Evolutionary conservation across 768 basidiomycete genomes (phyloP).

Genomic region (Exsudoporus frostii): DNA sequence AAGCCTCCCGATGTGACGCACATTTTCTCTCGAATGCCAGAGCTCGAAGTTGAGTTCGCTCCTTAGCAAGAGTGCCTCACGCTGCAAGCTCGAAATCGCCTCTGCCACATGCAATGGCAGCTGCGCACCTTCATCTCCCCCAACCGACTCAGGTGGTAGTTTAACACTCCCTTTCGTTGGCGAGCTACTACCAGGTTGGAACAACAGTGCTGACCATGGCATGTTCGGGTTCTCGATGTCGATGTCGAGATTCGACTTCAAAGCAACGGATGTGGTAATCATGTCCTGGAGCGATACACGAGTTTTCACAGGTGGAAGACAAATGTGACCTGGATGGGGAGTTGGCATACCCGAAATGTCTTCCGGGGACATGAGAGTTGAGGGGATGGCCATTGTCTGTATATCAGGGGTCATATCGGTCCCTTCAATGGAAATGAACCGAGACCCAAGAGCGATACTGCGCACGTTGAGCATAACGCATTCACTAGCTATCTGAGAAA

Average conservation of each 20-base stretch:
- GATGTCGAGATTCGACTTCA: slow-evolving; percentile 68
- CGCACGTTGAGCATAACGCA: slow-evolving; percentile 65
- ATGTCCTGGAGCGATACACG: slow-evolving; percentile 72
- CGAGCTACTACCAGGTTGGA: slow-evolving; percentile 33
- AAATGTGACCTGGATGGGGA: slow-evolving; percentile 35
- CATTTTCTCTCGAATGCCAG: slow-evolving; percentile 79
- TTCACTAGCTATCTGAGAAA: slow-evolving; percentile 62
- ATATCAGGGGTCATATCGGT: slow-evolving; percentile 1
- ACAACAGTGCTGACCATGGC: slow-evolving; percentile 50
- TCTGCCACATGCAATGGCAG: slow-evolving; percentile 53
- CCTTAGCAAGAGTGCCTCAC: slow-evolving; percentile 68
- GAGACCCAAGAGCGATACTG: slow-evolving; percentile 51
- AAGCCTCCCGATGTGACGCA: slow-evolving; percentile 77
- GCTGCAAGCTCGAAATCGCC: slow-evolving; percentile 68
- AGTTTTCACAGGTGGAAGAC: slow-evolving; percentile 29
- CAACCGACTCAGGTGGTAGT: slow-evolving; percentile 18
- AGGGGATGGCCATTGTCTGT: slow-evolving; percentile 1
- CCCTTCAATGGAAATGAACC: slow-evolving; percentile 5
- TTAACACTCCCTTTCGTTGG: slow-evolving; percentile 19
- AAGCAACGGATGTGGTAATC: slow-evolving; percentile 65
- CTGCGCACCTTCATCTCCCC: slow-evolving; percentile 12
- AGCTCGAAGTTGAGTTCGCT: slow-evolving; percentile 85
- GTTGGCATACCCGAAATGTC: slow-evolving; percentile 26
- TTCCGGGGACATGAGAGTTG: slow-evolving; percentile 14
- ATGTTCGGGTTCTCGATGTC: slow-evolving; percentile 52